Percentiles rank a stretch among this genome's conserved stretches.
phyloP scores from a whole-genome alignment of 768 basidiomycete genomes.

The Trametes sanguinea region DNA sequence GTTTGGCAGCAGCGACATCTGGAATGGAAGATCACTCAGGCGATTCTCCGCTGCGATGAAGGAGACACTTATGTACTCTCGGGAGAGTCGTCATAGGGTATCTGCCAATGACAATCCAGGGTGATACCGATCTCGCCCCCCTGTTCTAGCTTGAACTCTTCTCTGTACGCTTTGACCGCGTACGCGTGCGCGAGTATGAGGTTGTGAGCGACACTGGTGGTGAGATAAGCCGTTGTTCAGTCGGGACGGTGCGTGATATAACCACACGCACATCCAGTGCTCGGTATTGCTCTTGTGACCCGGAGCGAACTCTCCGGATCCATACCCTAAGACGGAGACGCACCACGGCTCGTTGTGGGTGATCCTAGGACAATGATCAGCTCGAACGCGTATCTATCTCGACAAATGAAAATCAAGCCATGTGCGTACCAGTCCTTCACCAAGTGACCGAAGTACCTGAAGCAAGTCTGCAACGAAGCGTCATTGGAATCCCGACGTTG shows the following conservation, averaged over 20 bases:
- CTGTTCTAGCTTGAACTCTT: constrained; percentile 64
- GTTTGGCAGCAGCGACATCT: constrained; percentile 45
- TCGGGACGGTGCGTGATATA: neutral
- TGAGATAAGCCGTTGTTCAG: neutral
- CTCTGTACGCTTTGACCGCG: constrained; percentile 66
- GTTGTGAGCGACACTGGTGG: constrained; percentile 62
- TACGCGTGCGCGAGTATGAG: constrained; percentile 70
- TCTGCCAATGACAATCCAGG: constrained; percentile 74
- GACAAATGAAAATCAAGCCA: too few species aligned
- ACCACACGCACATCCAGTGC: constrained; percentile 64
- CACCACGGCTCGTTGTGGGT: constrained; percentile 53
- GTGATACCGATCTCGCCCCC: constrained; percentile 76
- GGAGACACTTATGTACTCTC: constrained; percentile 52
- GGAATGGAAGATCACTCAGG: neutral
- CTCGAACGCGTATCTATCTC: too few species aligned
- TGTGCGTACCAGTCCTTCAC: constrained; percentile 47
- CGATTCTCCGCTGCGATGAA: neutral
- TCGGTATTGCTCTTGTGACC: constrained; percentile 65
- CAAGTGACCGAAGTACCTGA: constrained; percentile 48
- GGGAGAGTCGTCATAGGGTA: constrained; percentile 67
- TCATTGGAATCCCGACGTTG: neutral
- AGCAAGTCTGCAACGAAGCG: constrained; percentile 38
- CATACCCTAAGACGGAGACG: constrained; percentile 44
- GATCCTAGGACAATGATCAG: constrained; percentile 31
- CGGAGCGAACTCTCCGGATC: constrained; percentile 44